Base-by-base conservation (phyloP, 2,329 filamentous ascomycete genomes). In the Fusarium fujikuroi region DNA sequence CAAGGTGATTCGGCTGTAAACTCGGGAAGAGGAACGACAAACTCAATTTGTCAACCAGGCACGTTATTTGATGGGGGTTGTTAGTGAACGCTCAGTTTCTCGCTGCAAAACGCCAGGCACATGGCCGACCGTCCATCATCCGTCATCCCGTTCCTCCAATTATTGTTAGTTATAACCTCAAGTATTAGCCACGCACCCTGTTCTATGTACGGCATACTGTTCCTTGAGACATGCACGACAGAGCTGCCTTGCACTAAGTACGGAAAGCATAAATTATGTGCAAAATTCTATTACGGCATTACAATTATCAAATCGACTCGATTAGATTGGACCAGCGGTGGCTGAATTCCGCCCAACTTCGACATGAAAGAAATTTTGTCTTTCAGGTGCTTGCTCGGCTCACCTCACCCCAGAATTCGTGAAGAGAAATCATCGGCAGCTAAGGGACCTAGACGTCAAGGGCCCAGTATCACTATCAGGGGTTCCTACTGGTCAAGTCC, bases 341-440 rank as follows among this genome's bases (percentile, higher is more conserved):
- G 62, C 46, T 66, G 28, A 71, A 68, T 50, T 49, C 70, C 44
- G 54, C 57, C 34, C 44, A 61, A 61, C 32, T 58, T 56, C 39
- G 46, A 73, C 46, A 64, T 57, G 42, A 52, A 49, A 54, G 37
- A 66, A 61, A n/a, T 25, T 54, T 63, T 37, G 62, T 59, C 62
- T 52, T 63, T 46, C 54, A 61, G 66, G 58, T 46, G 23, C 47
- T 71, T 68, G 42, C 71, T 73, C 58, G 69, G 62, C 62, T 71
- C 70, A 73, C 49, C 70, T 71, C 70, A 74, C 70, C 66, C 70
- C 70, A 71, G 70, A 46, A 71, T 73, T 70, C 52, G 32, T 56
- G 46, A 62, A 54, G 47, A 70, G 49, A 69, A 68, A 63, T 50
- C 50, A 42, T 56, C 49, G 66, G 70, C 53, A 73, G 49, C 58